phyloP scores from a whole-genome alignment of 768 basidiomycete genomes.

The Xerocomellus amylosporus region DNA sequence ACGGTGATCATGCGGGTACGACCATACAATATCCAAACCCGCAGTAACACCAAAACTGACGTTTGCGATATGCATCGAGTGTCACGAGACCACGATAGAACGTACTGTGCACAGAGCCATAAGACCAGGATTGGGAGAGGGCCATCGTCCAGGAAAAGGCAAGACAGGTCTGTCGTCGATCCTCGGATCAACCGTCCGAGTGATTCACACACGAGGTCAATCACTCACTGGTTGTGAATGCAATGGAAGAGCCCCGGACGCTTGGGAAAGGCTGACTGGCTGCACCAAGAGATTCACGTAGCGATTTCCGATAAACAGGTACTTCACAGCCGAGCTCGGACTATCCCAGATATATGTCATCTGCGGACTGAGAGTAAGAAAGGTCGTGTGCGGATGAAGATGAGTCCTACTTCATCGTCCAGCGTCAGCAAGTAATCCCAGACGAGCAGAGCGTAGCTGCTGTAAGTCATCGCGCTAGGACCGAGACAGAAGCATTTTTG shows the following conservation, averaged over 20 bases:
- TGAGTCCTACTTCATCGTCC: slow-evolving; percentile 1
- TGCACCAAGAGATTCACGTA: slow-evolving; percentile 1
- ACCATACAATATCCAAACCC: slow-evolving; percentile 1
- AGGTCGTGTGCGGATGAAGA: neutral
- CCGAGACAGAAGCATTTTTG: neutral
- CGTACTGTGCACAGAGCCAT: neutral
- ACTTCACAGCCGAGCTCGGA: neutral
- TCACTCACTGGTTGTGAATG: neutral
- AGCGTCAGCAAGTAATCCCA: slow-evolving; percentile 8
- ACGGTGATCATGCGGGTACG: neutral
- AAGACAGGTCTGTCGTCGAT: neutral
- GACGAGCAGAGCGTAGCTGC: neutral
- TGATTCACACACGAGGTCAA: neutral
- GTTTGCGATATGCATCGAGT: neutral
- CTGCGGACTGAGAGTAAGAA: neutral
- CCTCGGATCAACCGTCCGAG: neutral
- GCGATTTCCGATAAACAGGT: slow-evolving; percentile 3
- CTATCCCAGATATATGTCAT: neutral
- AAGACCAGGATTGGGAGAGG: neutral
- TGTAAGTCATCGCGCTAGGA: neutral
- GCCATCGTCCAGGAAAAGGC: neutral
- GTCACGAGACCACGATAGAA: neutral
- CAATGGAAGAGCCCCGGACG: neutral
- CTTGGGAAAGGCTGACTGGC: neutral
- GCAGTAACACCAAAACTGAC: neutral